Base-by-base conservation (phyloP, 1,284 basidiomycete genomes). In the Pyrrhoderma lamaoense region DNA sequence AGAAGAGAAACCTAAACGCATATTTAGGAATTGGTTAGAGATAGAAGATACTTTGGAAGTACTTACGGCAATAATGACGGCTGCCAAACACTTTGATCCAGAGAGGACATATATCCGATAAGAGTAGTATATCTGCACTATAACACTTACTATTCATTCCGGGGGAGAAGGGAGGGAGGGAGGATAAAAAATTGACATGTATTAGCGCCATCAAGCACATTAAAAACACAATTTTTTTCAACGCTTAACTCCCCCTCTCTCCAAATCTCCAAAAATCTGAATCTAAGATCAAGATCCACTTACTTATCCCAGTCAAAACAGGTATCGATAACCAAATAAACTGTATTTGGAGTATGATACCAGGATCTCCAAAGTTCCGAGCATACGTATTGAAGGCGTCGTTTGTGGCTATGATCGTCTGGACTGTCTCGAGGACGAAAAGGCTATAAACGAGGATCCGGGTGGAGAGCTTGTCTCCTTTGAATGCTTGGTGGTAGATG, bases 321-420 rank as follows among this genome's bases (percentile, higher is more conserved):
- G 45, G 45, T 19, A 35, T 37, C 7, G 45, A 18, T 5, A 46
- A 25, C 45, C 27, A 37, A 13, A 21, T 25, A 16, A 31, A 11
- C 35, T 46, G 45, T 16, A 46, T 31, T 9, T 9, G 8, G 34
- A 18, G 22, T 8, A 46, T 8, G 3, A 18, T 18, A 14, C 8
- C 19, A 3, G 8, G 3, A 38, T 66, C 51, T 1, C 63, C 64
- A 56, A 64, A 67, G 0, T 61, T 61, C 14, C 39, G 42, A 1
- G 56, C 64, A n/a, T 63, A 61, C 4, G 48, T 55, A n/a, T 47
- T 36, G 35, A 61, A 62, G 8, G 60, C 60, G 44, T 62, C 64
- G 42, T 57, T 57, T 0, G 58, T 58, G 2, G 59, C 38, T 11
- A 66, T 21, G 8, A 59, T 45, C 1, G 61, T 61, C 40, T 65